phyloP scores from a whole-genome alignment of 495 filamentous ascomycete species.

The Penicillium ochrochloron region DNA sequence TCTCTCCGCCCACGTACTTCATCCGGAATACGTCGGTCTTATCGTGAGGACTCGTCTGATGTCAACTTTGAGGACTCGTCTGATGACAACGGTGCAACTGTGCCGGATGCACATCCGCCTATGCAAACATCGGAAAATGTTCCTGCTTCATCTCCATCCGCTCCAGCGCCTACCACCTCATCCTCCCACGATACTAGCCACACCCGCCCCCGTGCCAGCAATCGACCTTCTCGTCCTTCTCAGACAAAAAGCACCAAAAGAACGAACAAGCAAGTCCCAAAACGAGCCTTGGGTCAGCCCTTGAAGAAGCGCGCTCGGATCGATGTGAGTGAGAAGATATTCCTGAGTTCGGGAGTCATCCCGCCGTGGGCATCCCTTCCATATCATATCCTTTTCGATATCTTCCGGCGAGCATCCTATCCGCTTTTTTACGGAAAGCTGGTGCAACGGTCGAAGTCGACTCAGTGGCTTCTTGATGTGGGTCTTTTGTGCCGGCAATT shows the following conservation, averaged over 20 bases:
- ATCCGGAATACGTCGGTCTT: constrained; percentile 38
- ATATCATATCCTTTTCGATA: constrained; percentile 69
- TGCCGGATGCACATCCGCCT: background rate
- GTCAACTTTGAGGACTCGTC: constrained; percentile 26
- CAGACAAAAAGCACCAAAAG: constrained; percentile 29
- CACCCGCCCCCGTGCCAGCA: background rate
- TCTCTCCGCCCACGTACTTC: constrained; percentile 45
- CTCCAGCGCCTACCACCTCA: background rate
- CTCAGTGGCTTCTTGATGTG: constrained; percentile 63
- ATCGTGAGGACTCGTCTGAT: constrained; percentile 53
- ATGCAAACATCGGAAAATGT: background rate
- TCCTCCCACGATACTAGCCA: background rate
- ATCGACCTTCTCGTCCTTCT: constrained; percentile 18
- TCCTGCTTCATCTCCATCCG: background rate
- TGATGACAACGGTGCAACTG: constrained; percentile 21
- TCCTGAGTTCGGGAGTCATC: constrained; percentile 49
- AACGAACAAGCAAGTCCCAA: constrained; percentile 22
- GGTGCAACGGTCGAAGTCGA: constrained; percentile 43
- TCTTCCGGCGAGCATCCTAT: constrained; percentile 68
- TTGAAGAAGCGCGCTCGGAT: constrained; percentile 38
- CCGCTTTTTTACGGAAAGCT: constrained; percentile 59
- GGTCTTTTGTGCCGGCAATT: constrained; percentile 68
- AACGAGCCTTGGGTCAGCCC: constrained; percentile 28
- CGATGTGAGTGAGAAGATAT: constrained; percentile 21
- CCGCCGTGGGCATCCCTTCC: constrained; percentile 74